Base-by-base conservation (phyloP, 768 basidiomycete genomes). In the Tricholoma hemisulphureum region DNA sequence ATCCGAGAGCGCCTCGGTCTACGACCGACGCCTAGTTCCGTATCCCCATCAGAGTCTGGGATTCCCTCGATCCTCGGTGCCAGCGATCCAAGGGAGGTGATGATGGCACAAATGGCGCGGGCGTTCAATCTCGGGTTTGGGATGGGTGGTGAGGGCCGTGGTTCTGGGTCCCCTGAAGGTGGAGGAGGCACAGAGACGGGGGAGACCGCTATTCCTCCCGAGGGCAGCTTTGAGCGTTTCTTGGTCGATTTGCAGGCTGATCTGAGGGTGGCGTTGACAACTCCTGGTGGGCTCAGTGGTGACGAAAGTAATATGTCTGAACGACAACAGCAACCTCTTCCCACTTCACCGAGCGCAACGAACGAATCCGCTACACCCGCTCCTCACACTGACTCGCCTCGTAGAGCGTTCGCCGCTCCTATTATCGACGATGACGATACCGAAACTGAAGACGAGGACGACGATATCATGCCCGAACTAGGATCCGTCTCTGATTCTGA, bases 151-250 rank as follows among this genome's bases (percentile, higher is more conserved):
- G 63, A 71, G 31, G 61, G 59, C 45, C 57, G 63, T 20, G 61
- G 58, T 35, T 51, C 49, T 20, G 56, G 51, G 45, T 61, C 37
- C 32, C 55, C 63, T 23, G 53, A 46, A 32, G 10, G 35, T 6
- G 39, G 34, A 34, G 59, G 46, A 16, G n/a, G 20, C 9, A 50
- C 14, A 34, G 28, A 51, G 32, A 51, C 21, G 39, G 58, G 6
- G 56, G 34, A 9, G 32, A 20, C 1, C 53, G 29, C 26, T 26
- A 52, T 70, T 20, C 77, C 78, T 2, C 70, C 73, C 14, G 88
- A 88, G 63, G 87, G 86, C 58, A 87, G 85, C 64, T 93, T 93
- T 64, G 91, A 93, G 66, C 80, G 88, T 26, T 93, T 93, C 76
- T 73, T 93, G 61, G 73, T 89, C 45, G 89, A 93, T 70, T 66